Evolutionary conservation across 805 yeast species (phyloP).

Genomic region (Millerozyma acaciae): DNA sequence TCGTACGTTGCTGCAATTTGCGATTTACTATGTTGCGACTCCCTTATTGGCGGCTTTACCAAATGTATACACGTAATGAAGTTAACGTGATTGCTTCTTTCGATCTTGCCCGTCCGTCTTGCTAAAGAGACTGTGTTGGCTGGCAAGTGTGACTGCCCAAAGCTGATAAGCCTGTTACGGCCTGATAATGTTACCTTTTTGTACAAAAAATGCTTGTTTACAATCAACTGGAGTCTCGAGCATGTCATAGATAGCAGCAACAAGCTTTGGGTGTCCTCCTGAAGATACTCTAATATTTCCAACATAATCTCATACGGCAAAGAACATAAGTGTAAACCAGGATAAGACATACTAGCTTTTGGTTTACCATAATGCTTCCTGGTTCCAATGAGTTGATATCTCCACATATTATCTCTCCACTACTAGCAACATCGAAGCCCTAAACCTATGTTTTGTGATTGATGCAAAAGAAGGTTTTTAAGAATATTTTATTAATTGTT

Average conservation of each 20-base stretch:
- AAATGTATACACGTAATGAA: slow-evolving; percentile 25
- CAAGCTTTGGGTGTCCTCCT: slow-evolving; percentile 16
- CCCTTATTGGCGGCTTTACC: slow-evolving; percentile 30
- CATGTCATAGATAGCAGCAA: slow-evolving; percentile 31
- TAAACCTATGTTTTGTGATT: no score
- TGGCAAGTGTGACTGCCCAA: slow-evolving; percentile 32
- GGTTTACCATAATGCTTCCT: slow-evolving; percentile 17
- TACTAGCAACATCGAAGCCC: no score
- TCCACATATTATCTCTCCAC: slow-evolving; percentile 25
- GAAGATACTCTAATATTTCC: slow-evolving; percentile 28
- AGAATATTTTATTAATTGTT: no score
- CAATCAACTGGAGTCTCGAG: slow-evolving; percentile 29
- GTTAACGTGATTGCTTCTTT: slow-evolving; percentile 28
- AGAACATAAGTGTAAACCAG: slow-evolving; percentile 30
- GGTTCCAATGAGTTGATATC: slow-evolving; percentile 42
- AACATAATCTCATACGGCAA: slow-evolving; percentile 43
- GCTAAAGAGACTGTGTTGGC: slow-evolving; percentile 14
- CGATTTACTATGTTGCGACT: slow-evolving; percentile 17
- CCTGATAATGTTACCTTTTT: slow-evolving; percentile 23
- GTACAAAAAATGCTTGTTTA: slow-evolving; percentile 37
- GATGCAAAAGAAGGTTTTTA: no score
- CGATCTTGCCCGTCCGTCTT: slow-evolving; percentile 19
- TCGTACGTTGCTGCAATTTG: slow-evolving; percentile 36
- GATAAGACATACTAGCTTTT: slow-evolving; percentile 18
- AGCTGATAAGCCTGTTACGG: slow-evolving; percentile 27